phyloP scores from a whole-genome alignment of 257 asterid species.

The Solanum peruvianum region DNA sequence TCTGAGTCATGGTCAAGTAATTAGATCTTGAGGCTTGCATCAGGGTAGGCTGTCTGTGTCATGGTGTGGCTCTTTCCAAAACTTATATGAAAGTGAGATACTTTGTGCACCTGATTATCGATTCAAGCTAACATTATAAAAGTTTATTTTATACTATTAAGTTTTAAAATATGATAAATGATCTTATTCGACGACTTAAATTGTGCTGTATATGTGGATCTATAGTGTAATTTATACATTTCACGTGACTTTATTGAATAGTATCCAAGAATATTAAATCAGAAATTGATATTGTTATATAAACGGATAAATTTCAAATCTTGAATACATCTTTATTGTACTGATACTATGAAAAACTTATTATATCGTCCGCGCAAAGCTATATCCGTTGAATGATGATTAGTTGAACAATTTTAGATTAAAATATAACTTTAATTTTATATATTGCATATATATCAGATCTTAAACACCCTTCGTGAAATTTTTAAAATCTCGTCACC shows the following conservation, averaged over 20 bases:
- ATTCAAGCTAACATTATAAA: neutral
- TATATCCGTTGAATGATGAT: neutral
- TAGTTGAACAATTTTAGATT: neutral
- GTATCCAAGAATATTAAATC: neutral
- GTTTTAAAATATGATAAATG: neutral
- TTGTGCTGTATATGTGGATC: neutral
- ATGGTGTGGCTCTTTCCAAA: neutral
- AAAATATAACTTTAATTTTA: neutral
- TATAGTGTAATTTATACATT: neutral
- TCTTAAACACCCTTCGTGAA: neutral
- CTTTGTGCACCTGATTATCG: fast-evolving
- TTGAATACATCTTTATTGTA: neutral
- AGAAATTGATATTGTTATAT: neutral
- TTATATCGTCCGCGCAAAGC: neutral
- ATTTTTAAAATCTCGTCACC: neutral
- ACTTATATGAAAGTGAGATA: neutral
- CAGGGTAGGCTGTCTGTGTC: no score
- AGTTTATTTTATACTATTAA: neutral
- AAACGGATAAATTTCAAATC: neutral
- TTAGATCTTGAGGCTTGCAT: no score
- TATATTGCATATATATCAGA: neutral
- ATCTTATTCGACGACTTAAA: neutral
- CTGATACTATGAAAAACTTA: no score
- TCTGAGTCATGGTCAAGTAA: no score
- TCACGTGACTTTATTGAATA: neutral